Conservation (phyloP, 2,329 filamentous ascomycete genomes). For the Aspergillus sp. region DNA sequence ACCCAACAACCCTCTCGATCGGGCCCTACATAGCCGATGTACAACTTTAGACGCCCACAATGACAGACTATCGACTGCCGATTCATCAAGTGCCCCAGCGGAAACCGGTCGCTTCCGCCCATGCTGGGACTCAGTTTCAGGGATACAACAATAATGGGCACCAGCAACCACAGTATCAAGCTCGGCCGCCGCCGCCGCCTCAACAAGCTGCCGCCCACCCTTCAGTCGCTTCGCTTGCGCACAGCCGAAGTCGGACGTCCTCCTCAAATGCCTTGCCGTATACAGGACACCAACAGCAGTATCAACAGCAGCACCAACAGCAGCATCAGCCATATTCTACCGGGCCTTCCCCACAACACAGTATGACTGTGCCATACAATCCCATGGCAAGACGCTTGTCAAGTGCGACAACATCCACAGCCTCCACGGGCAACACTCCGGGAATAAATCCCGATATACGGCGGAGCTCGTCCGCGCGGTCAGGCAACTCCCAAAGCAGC, state of each 20-base stretch:
- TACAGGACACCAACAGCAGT: slow-evolving; percentile 17
- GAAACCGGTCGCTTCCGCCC: slow-evolving; percentile 28
- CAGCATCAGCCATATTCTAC: slow-evolving; percentile 26
- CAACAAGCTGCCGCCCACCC: slow-evolving; percentile 28
- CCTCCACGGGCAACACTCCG: slow-evolving; percentile 35
- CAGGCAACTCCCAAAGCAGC: slow-evolving; percentile 64
- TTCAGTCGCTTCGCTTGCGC: slow-evolving; percentile 25
- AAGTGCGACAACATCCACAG: slow-evolving; percentile 42
- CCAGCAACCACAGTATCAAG: slow-evolving; percentile 21
- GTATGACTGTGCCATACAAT: slow-evolving; percentile 24
- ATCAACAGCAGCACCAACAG: slow-evolving; percentile 14
- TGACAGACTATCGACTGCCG: slow-evolving; percentile 40
- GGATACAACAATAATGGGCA: slow-evolving; percentile 30
- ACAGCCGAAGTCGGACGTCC: slow-evolving; percentile 41
- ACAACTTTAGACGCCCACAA: slow-evolving; percentile 29
- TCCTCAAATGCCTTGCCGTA: slow-evolving; percentile 37
- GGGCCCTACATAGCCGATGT: slow-evolving; percentile 28
- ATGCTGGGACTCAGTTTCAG: slow-evolving; percentile 27
- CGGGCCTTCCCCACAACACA: slow-evolving; percentile 26
- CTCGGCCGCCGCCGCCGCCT: slow-evolving; percentile 7
- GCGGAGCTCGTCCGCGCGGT: slow-evolving; percentile 79
- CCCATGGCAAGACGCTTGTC: slow-evolving; percentile 36
- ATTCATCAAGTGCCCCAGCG: slow-evolving; percentile 34
- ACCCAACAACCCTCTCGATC: neutral
- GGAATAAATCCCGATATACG: slow-evolving; percentile 46